These are phyloP conservation scores for Fusarium algeriense DNA, from an alignment of 2,329 filamentous ascomycete species.

Conservation along the genomic window DNA sequence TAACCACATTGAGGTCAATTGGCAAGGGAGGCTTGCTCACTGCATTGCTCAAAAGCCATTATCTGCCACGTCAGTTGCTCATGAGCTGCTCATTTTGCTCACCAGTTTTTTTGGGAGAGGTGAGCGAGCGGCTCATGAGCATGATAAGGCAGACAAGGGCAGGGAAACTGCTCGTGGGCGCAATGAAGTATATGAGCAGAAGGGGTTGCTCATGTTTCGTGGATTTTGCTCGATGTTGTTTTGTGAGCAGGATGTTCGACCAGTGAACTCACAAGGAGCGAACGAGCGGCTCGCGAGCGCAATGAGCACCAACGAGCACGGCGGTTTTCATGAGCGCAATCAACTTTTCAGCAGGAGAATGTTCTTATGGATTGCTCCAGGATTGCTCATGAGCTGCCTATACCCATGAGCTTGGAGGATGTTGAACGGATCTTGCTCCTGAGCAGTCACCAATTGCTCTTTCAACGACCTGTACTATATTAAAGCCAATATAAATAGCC, in stretches of 20 bases:
- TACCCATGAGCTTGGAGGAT: neutral
- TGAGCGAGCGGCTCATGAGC: neutral
- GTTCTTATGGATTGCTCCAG: neutral
- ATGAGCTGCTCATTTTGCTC: neutral
- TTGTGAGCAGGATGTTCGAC: neutral
- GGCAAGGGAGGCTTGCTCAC: neutral
- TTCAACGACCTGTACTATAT: accelerated
- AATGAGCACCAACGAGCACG: no score
- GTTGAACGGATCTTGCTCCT: neutral
- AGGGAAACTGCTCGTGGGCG: accelerated
- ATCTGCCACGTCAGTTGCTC: neutral
- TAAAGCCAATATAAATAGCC: neutral
- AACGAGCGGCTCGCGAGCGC: neutral
- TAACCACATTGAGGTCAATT: neutral
- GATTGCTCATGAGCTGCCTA: accelerated
- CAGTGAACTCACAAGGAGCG: no score
- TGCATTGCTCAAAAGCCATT: neutral
- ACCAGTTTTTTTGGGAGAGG: no score
- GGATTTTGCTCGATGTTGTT: neutral
- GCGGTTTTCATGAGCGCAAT: neutral
- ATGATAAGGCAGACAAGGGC: accelerated
- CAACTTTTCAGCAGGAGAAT: neutral
- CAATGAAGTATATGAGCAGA: neutral
- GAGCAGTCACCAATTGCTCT: neutral
- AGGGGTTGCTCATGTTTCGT: neutral